Conservation (phyloP, 306 rosid species). For the Prunus salicina region DNA sequence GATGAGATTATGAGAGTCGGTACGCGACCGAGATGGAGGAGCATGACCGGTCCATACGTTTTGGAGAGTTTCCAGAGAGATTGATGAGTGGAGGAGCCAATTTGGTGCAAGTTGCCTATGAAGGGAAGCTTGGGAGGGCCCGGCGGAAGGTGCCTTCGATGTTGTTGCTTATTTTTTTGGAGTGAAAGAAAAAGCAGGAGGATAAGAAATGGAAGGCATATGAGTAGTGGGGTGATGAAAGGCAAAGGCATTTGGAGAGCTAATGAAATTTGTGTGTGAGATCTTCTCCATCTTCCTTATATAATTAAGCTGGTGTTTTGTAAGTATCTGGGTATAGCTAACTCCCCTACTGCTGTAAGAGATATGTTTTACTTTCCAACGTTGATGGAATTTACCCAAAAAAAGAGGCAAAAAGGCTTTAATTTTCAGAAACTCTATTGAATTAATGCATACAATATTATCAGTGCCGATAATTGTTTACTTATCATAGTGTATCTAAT, state of each 20-base stretch:
- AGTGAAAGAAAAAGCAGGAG: not conserved
- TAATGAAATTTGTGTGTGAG: no score
- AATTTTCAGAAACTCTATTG: no score
- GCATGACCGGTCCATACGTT: constrained; percentile 52
- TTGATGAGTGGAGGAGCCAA: constrained; percentile 25
- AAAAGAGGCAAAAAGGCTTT: no score
- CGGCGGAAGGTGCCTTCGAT: constrained; percentile 27
- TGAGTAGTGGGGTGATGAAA: not conserved
- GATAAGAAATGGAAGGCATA: not conserved
- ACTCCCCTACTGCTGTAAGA: no score
- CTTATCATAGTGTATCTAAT: no score
- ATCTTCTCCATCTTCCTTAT: no score
- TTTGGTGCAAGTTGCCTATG: constrained; percentile 54
- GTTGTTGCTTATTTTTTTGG: not conserved
- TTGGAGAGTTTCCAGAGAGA: constrained; percentile 37
- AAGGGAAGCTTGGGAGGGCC: constrained; percentile 54
- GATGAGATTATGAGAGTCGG: constrained; percentile 19
- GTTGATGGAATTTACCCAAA: no score
- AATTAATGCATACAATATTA: no score
- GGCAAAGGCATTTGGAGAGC: not conserved
- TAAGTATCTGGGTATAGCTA: no score
- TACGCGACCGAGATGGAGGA: constrained; percentile 26
- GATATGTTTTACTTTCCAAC: no score
- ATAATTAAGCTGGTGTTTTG: no score
- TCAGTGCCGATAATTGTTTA: no score